Base-by-base conservation (phyloP, 106 monocot species). In the Dendrobium nobile region DNA sequence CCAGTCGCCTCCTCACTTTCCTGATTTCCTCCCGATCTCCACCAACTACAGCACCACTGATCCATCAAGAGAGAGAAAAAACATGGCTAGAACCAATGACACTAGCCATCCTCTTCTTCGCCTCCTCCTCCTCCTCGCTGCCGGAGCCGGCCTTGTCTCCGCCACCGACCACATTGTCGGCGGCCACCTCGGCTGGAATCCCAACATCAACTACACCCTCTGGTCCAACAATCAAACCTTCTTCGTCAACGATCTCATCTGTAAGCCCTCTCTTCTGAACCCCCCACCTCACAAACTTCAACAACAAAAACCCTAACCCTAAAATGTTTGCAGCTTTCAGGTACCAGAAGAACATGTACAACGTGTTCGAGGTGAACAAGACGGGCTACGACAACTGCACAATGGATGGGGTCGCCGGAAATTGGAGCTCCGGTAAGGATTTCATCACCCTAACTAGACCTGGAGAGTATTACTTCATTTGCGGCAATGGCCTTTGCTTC, bases 301-400 rank as follows among this genome's bases (percentile, higher is more conserved):
- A 19, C 48, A 27, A 16, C 67, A 42, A n/a, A 47, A 68, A 79
- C 68, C 47, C 68, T 70, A 68, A 79, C 68, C 61, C 11, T 41
- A 78, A 78, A 19, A 74, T 26, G 7, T 47, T 0, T 18, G 58
- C 84, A 96, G 96, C 96, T 4, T 96, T 96, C 77, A 88, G 96
- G 87, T 96, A 96, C 96, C 82, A 79, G 77, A 96, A 96, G 86
- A 78, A 87, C 85, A 90, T 80, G 79, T 90, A 90, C 92, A 92
- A 92, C 77, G 96, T 96, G 80, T 96, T 91, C 77, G 93, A 93
- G 86, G 96, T 96, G 87, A 96, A 96, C 84, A 24, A 82, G 84
- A 96, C 96, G 18, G 96, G 96, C 24, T 96, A 93, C 86, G 91
- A 92, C 79, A 96, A 96, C 91, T 96, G 96, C 87, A 93, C 96